These are phyloP conservation scores for Cutaneotrichosporon curvatum DNA, from an alignment of 1,284 basidiomycete genomes.

Conservation along the genomic window DNA sequence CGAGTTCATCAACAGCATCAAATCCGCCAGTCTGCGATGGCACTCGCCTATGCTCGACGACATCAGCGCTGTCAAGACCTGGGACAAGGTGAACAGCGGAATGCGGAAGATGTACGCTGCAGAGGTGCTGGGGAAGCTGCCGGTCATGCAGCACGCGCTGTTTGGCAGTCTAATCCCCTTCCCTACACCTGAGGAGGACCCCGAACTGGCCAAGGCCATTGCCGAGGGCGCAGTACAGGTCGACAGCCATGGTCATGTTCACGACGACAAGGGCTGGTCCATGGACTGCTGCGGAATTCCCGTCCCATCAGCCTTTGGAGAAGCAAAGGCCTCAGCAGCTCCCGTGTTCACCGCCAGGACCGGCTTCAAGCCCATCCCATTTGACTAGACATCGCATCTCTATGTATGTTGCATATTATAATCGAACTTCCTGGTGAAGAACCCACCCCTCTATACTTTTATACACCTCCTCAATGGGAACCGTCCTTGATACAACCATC, in stretches of 20 bases:
- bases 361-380: conserved; percentile 72
- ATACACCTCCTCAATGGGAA: conserved; percentile 34
- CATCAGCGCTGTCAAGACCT: conserved; percentile 92
- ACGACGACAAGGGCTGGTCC: conserved; percentile 65
- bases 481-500: conserved; percentile 16
- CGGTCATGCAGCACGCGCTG: conserved; percentile 92
- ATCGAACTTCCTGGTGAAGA: too few species aligned
- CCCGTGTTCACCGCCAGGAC: conserved; percentile 47
- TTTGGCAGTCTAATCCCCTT: conserved; percentile 79
- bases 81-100: conserved; percentile 94
- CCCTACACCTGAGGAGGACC: conserved; percentile 45
- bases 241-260: conserved; percentile 58
- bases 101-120: conserved; percentile 98
- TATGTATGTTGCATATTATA: too few species aligned
- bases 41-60: conserved; percentile 99
- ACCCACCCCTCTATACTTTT: background rate
- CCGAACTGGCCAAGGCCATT: conserved; percentile 39
- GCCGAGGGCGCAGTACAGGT: conserved; percentile 45
- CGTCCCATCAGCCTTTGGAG: conserved; percentile 73
- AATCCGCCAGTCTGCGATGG: conserved; percentile 92
- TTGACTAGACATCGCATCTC: conserved; percentile 52
- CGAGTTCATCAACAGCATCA: conserved; percentile 93
- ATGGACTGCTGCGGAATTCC: conserved; percentile 86
- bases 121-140: conserved; percentile 90
- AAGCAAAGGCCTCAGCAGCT: conserved; percentile 51